These are phyloP conservation scores for Eucalyptus leucophloia DNA, from an alignment of 345 rosid genomes.

Conservation along the genomic window DNA sequence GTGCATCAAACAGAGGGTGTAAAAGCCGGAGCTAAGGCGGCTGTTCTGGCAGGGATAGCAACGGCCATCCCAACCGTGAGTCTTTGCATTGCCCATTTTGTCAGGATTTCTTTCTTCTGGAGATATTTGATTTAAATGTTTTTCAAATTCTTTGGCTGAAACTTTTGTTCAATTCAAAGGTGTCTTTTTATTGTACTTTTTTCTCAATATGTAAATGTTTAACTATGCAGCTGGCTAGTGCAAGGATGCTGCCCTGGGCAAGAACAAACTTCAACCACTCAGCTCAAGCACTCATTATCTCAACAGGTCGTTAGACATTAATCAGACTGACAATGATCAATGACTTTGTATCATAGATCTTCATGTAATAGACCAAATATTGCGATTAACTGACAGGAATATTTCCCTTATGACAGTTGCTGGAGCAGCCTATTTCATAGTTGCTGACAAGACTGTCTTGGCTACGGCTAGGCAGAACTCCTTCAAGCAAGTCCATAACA, in stretches of 20 bases:
- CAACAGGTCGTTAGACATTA: conserved; percentile 22
- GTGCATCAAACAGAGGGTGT: conserved; percentile 50
- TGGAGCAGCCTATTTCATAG: conserved; percentile 86
- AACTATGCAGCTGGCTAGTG: conserved; percentile 46
- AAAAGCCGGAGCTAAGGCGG: conserved; percentile 82
- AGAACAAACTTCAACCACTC: conserved; percentile 77
- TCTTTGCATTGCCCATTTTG: neutral
- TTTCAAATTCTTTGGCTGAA: neutral
- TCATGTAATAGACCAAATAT: neutral
- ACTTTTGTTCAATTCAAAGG: neutral
- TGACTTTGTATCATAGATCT: neutral
- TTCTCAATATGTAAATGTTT: neutral
- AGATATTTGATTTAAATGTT: neutral
- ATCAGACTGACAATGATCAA: neutral
- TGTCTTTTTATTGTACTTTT: neutral
- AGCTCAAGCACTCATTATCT: conserved; percentile 90
- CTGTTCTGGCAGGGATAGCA: conserved; percentile 49
- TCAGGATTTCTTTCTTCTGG: neutral
- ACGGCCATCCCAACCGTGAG: conserved; percentile 79
- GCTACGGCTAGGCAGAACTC: conserved; percentile 73
- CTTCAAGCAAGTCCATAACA: conserved; percentile 17
- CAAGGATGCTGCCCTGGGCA: conserved; percentile 77
- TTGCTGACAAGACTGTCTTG: conserved; percentile 90
- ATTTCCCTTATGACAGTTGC: conserved; percentile 25
- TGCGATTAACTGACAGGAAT: neutral